Conservation (phyloP, 139 green algal genomes). For the Tetradesmus obliquus region DNA sequence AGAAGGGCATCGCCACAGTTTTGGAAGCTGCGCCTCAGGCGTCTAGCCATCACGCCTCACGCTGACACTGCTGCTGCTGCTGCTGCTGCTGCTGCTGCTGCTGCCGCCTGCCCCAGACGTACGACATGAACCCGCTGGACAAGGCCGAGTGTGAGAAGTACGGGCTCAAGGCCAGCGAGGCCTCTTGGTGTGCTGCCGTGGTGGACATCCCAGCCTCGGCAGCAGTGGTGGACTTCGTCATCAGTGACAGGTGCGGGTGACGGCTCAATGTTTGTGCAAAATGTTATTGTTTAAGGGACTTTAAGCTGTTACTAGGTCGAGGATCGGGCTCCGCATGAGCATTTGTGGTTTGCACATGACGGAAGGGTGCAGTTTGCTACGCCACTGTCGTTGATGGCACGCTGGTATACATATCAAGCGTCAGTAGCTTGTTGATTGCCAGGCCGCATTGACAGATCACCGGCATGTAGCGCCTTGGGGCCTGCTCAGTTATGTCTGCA, state of each 20-base stretch:
- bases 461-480: too few species aligned
- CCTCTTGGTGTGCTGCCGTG: conserved; percentile 68
- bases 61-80: not conserved
- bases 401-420: too few species aligned
- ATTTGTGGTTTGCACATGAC: not conserved
- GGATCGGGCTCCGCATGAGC: too few species aligned
- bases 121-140: conserved; percentile 52
- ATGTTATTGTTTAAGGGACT: too few species aligned
- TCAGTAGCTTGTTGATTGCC: too few species aligned
- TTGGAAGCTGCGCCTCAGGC: too few species aligned
- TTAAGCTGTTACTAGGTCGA: too few species aligned
- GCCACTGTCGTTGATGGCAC: too few species aligned
- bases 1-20: too few species aligned
- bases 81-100: conserved; percentile 12
- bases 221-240: conserved; percentile 84
- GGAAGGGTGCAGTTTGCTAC: not conserved
- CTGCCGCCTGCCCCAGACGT: conserved; percentile 37
- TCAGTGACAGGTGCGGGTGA: conserved; percentile 65
- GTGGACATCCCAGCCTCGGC: conserved; percentile 72
- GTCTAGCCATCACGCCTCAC: not conserved
- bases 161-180: conserved; percentile 26
- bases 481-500: not conserved
- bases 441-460: too few species aligned
- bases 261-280: not conserved
- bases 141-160: conserved; percentile 49